Evolutionary conservation across 2,329 filamentous ascomycete species (phyloP).

Genomic region (Epichloe coenophiala): DNA sequence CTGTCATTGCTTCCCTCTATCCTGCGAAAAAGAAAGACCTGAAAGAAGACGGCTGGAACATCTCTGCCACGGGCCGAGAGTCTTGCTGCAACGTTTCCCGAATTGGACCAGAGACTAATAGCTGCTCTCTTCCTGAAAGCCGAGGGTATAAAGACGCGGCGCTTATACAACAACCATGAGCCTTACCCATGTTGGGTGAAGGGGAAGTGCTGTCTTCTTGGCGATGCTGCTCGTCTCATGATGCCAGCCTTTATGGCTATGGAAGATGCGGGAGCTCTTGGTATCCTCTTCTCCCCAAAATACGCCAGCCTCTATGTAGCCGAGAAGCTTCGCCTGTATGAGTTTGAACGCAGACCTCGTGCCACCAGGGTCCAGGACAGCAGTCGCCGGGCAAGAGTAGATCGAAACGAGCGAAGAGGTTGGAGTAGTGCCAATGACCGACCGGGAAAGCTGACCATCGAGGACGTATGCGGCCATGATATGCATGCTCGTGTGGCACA

Average conservation of each 20-base stretch:
- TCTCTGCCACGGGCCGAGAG: conserved; percentile 35
- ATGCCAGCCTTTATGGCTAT: conserved; percentile 48
- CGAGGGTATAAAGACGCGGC: conserved; percentile 48
- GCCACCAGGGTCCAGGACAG: conserved; percentile 37
- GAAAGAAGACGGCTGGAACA: conserved; percentile 40
- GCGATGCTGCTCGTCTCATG: conserved; percentile 22
- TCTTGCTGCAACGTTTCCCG: conserved; percentile 40
- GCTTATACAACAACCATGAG: conserved; percentile 25
- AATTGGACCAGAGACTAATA: conserved; percentile 40
- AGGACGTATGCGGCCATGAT: conserved; percentile 47
- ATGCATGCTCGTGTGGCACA: conserved; percentile 12
- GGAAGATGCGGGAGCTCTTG: conserved; percentile 46
- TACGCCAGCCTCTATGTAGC: conserved; percentile 26
- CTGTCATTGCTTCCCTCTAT: conserved; percentile 50
- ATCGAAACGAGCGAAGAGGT: conserved; percentile 30
- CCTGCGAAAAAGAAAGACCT: conserved; percentile 43
- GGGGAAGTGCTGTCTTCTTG: conserved; percentile 32
- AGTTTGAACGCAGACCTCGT: conserved; percentile 33
- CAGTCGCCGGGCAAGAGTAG: conserved; percentile 35
- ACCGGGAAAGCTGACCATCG: conserved; percentile 44
- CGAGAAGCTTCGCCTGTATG: conserved; percentile 31
- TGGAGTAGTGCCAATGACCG: conserved; percentile 28
- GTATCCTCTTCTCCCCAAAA: conserved; percentile 37
- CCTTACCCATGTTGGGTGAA: conserved; percentile 40
- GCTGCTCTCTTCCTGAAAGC: conserved; percentile 37